Base-by-base conservation (phyloP, 2,329 filamentous ascomycete genomes). In the Sclerotinia borealis region DNA sequence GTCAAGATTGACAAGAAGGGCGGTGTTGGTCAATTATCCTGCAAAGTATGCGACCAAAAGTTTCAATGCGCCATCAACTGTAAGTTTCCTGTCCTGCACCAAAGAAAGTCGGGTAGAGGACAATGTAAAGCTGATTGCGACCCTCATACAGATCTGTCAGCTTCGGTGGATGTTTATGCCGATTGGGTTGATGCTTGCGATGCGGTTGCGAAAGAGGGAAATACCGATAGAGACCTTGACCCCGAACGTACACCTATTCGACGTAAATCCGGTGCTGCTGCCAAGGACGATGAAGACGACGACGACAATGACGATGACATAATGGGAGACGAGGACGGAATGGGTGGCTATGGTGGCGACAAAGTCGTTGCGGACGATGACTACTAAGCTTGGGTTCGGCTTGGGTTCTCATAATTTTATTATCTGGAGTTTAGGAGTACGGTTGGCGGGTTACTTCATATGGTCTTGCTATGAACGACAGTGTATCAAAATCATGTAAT, bases 151-250 rank as follows among this genome's bases (percentile, higher is more conserved):
- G 92, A 96, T 76, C 86, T 98, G 31, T 96, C 91, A 31, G 91
- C 90, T 17, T 85, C 92, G 0, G 92, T 99, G 52, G 95, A 99
- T 75, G 93, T 99, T 9, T 99, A 99, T 74, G 91, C 91, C 39
- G 95, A 98, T 76, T 99, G 95, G 95, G 91, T 99, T 67, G 95
- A 99, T 78, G 95, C 95, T n/a, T 90, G 88, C 74, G 88, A 91
- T 73, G 81, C 85, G 7, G 87, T 90, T 56, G 87, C 87, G 19
- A 87, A 89, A 72, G 81, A 86, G 65, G 81, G 79, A 22, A 77
- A 76, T 17, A 76, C 73, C 27, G 72, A 70, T 22, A 73, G 71
- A 49, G 68, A 69, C 37, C 55, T 63, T 60, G 69, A 68, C 22
- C 68, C 69, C 25, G 60, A 70, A 52, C 66, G 71, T 29, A 65